Base-by-base conservation (phyloP, 164 flowering plant genomes). In the Macadamia integrifolia region DNA sequence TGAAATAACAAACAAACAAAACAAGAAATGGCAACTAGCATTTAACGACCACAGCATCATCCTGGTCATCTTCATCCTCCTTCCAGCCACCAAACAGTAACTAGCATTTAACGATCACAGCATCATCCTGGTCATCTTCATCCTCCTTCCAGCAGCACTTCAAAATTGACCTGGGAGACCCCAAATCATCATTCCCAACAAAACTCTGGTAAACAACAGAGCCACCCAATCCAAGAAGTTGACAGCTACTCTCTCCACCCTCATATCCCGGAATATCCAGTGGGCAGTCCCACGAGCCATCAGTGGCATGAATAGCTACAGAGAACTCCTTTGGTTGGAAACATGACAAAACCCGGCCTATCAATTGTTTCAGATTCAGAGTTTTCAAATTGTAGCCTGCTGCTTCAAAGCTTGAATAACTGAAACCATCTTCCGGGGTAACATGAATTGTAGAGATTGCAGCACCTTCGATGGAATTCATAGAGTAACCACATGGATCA, bases 371-470 rank as follows among this genome's bases (percentile, higher is more conserved):
- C 75, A 86, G 63, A 28, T 82, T 67, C 67, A 86, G 66, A 1
- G 12, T 69, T 23, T 78, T 71, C 5, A 80, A 77, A 67, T 87
- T 80, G 70, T 85, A 90, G 0, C 93, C 98, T 1, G 72, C 82
- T 0, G 88, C 80, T 76, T 92, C 97, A 75, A 88, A 92, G 64
- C 96, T 90, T 0, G 97, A 92, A 71, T 90, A 92, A 68, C 98
- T 92, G 80, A 88, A 88, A 8, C 96, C 98, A 67, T 90, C 97
- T 68, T 92, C 97, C 0, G 93, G 98, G 4, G 98, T 92, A n/a
- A 92, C 85, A 69, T 92, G 97, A 68, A 92, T 92, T 3, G 97
- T 92, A 1, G 96, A 92, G 11, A 87, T 61, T 7, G 91, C 91
- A 62, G 66, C 75, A 17, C 79, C 84, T 72, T 88, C 88, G 53